Conservation (phyloP, 1,284 basidiomycete species). For the Caloboletus firmus region DNA sequence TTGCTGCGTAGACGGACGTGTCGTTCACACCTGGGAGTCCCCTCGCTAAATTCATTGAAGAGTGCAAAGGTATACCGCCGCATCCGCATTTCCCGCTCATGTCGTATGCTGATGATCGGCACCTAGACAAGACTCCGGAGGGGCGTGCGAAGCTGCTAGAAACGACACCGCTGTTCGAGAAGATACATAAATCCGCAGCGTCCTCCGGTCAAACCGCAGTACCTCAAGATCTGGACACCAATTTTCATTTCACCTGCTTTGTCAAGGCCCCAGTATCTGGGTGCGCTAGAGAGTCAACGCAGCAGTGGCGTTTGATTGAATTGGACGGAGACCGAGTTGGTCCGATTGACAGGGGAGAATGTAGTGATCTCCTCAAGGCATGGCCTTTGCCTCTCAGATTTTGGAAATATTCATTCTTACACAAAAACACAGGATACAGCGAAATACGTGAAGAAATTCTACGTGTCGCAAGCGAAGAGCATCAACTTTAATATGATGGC, state of each 20-base stretch:
- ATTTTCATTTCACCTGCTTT: constrained; percentile 86
- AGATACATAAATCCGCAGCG: constrained; percentile 73
- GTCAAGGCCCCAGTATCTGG: constrained; percentile 57
- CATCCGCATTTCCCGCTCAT: not conserved
- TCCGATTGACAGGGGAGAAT: constrained; percentile 77
- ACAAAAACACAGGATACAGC: constrained; percentile 59
- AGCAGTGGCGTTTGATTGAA: constrained; percentile 62
- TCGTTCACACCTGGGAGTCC: constrained; percentile 54
- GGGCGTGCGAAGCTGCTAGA: constrained; percentile 77
- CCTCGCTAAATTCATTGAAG: constrained; percentile 62
- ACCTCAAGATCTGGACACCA: constrained; percentile 55
- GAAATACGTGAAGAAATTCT: constrained; percentile 63
- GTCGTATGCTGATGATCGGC: constrained; percentile 5
- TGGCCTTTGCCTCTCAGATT: not conserved
- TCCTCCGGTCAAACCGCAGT: constrained; percentile 66
- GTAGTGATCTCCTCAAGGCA: constrained; percentile 61
- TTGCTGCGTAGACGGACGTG: constrained; percentile 53
- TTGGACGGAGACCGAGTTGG: constrained; percentile 76
- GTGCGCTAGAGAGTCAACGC: constrained; percentile 22
- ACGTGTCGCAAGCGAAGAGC: constrained; percentile 56
- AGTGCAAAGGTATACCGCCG: constrained; percentile 52
- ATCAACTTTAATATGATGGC: constrained; percentile 59
- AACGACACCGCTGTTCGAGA: constrained; percentile 70
- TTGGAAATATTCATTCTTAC: not conserved
- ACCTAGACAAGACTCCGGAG: constrained; percentile 59